Evolutionary conservation across 495 filamentous ascomycete genomes (phyloP), one percentile per base, ranked within the genome.

Genomic region (Aspergillus saccharolyticus): DNA sequence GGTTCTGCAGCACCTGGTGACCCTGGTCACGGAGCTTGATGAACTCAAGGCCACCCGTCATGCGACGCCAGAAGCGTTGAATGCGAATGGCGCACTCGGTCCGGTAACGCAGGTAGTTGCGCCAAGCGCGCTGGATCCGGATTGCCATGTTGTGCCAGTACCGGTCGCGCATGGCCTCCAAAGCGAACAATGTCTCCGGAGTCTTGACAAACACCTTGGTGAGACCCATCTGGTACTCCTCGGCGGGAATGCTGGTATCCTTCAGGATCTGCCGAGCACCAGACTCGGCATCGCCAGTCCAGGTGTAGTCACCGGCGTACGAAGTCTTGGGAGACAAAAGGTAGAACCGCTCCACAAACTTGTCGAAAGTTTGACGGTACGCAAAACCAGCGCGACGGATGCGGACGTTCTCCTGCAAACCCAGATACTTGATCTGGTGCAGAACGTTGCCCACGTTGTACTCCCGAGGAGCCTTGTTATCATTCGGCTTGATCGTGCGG

Each of bases 91-190:
- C 94, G 60, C 90, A 91, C 72, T 97, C 94, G 14, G 85, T 88
- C 22, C 95, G 81, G 70, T 97, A 97, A 14, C 91, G 83, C 39
- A 97, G 78, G 61, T 96, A 97, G 59, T 96, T 96, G 57, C 95
- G 81, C 95, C 95, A 99, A 60, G 94, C 93, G 57, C 95, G 84
- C 70, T 99, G 95, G 60, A 99, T 97, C 28, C 95, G 83, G 49
- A 91, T 96, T 7, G 94, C 93, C 94, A 99, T 97, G 73, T 97
- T 99, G 70, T 96, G 91, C 92, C 93, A 97, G 72, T 97, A 97
- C 20, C 89, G 81, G 69, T 97, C 95, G 59, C 95, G 82, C 94
- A 99, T 97, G 43, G 94, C 90, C 70, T 99, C 95, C 17, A 99
- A 78, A 9, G 94, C 95, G 64, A 99, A 99, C 9, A 99, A 74